phyloP scores from a whole-genome alignment of 169 alveolate species.

The Eimeria praecox region DNA sequence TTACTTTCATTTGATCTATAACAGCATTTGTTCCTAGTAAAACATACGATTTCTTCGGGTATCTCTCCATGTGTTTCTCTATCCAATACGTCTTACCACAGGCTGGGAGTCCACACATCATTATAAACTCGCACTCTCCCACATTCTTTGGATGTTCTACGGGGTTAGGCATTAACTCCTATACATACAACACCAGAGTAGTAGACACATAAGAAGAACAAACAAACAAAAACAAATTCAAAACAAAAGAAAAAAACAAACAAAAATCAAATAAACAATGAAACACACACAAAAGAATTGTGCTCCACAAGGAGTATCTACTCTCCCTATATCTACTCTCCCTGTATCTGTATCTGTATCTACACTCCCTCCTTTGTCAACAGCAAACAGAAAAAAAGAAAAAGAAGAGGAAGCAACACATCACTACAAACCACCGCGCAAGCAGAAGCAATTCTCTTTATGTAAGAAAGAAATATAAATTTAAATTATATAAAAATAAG shows the following conservation, averaged over 20 bases:
- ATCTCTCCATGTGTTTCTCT: constrained; percentile 37
- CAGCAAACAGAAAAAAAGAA: not conserved
- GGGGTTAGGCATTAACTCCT: constrained; percentile 60
- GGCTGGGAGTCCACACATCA: constrained; percentile 76
- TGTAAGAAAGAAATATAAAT: no score
- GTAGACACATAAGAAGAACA: not conserved
- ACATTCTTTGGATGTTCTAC: constrained; percentile 74
- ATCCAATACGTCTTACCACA: constrained; percentile 80
- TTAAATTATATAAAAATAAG: no score
- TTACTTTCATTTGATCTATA: constrained; percentile 76
- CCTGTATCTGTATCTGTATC: no score
- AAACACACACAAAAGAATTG: no score
- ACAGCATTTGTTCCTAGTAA: constrained; percentile 75
- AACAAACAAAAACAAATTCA: no score
- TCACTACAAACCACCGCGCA: no score
- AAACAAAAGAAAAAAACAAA: no score
- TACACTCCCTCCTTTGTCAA: no score
- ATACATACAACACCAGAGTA: not conserved
- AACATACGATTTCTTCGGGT: constrained; percentile 66
- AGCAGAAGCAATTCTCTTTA: not conserved
- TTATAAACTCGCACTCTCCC: constrained; percentile 70
- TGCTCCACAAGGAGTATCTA: no score
- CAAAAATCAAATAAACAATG: no score
- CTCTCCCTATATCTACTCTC: no score
- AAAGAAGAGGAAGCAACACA: not conserved